Evolutionary conservation across 225 moss, liverwort and hornwort species (phyloP).

Genomic region (Sphagnum tenellum): DNA sequence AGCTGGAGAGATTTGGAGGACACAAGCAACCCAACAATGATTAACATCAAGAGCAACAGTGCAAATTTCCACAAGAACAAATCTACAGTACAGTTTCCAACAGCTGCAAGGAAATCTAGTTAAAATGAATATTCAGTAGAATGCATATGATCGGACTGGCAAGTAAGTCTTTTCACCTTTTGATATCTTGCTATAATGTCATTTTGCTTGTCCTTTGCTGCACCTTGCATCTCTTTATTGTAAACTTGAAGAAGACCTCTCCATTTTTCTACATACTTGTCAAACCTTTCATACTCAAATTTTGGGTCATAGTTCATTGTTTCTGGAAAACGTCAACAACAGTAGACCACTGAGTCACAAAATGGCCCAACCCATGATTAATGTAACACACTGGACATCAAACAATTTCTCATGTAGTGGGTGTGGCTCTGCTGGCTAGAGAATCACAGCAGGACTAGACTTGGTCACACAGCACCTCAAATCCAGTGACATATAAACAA

Average conservation of each 20-base stretch:
- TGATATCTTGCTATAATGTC: constrained; percentile 35
- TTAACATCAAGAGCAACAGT: too few species aligned
- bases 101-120: background rate
- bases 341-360: too few species aligned
- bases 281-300: constrained; percentile 41
- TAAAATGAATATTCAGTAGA: background rate
- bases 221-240: constrained; percentile 34
- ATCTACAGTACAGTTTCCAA: background rate
- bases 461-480: too few species aligned
- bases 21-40: background rate
- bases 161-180: constrained; percentile 13
- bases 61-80: too few species aligned
- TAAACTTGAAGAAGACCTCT: constrained; percentile 28
- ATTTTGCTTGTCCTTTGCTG: constrained; percentile 19
- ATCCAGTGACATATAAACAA: too few species aligned
- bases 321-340: constrained; percentile 8
- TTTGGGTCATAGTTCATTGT: constrained; percentile 38
- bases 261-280: constrained; percentile 36
- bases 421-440: too few species aligned
- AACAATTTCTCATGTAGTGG: too few species aligned
- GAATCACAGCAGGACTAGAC: too few species aligned
- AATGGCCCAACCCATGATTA: too few species aligned
- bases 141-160: too few species aligned
- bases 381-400: too few species aligned
- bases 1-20: too few species aligned